Conservation (phyloP, 164 flowering plant species). For the Brasenia schreberi region DNA sequence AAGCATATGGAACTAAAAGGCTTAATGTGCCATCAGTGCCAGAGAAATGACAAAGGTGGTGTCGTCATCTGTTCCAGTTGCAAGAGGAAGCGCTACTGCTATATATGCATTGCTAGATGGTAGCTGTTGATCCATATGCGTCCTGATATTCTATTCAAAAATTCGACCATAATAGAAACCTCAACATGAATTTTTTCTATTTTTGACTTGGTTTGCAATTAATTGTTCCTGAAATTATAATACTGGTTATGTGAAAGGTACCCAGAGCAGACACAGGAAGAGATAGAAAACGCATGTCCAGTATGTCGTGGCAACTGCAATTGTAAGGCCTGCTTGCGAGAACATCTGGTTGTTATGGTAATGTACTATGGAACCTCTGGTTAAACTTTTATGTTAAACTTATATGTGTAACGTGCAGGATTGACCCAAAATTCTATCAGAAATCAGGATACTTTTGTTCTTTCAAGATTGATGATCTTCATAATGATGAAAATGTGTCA, state of each 20-base stretch:
- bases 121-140: not conserved
- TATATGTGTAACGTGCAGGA: not conserved
- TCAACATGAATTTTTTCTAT: not conserved
- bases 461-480: not conserved
- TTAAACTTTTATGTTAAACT: not conserved
- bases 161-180: not conserved
- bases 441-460: not conserved
- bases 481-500: not conserved
- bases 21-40: conserved; percentile 12
- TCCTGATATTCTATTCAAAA: not conserved
- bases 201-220: not conserved
- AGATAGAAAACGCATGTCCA: conserved; percentile 47
- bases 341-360: conserved; percentile 22
- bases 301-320: conserved; percentile 69
- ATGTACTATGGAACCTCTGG: not conserved
- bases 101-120: conserved; percentile 5
- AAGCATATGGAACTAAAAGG: conserved; percentile 3
- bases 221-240: not conserved
- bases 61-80: conserved; percentile 9
- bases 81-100: conserved; percentile 11
- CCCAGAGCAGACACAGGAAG: conserved; percentile 38
- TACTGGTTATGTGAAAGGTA: conserved; percentile 29
- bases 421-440: not conserved
- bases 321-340: conserved; percentile 62
- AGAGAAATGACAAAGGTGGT: conserved; percentile 8